Evolutionary conservation across 495 filamentous ascomycete genomes (phyloP), one percentile per base, ranked within the genome.

Genomic region (Usnea hakonensis): DNA sequence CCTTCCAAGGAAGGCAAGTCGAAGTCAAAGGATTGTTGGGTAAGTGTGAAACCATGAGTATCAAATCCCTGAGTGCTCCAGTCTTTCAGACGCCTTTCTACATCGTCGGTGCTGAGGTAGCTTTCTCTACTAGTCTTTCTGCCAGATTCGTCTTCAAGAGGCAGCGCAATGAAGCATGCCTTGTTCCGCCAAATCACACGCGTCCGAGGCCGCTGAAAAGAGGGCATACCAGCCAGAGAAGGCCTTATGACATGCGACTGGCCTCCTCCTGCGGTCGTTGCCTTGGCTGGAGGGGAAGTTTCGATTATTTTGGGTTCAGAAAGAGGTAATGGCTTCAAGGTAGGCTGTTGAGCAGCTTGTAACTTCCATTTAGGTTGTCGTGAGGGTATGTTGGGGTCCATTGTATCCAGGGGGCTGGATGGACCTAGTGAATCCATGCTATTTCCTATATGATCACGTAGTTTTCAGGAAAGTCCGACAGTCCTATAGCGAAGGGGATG

Each of bases 61-160:
- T 89, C 80, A 69, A 91, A 96, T 13, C 91, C 94, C 62, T 86
- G 72, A 52, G 87, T 74, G 69, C 88, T 81, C 86, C 89, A 95
- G 35, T 79, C 75, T 55, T 82, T 79, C 62, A 95, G 67, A 68
- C 85, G 85, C n/a, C 80, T 73, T 21, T 83, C 71, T 6, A 90
- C 84, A 55, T 90, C 86, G 28, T 75, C 71, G 19, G 77, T 69
- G 35, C 72, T 85, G 63, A 97, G 73, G 19, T 81, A 74, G 43
- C 65, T 72, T 70, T 82, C 83, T 70, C 86, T 57, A 44, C 48
- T 60, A 54, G 58, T 61, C 14, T 14, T 58, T 38, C 30, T 64
- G 41, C 44, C 59, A 44, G n/a, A 75, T 63, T 85, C 78, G 68
- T 89, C 87, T 66, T 89, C 83, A 58, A 78, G 73, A 43, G 90